phyloP scores from a whole-genome alignment of 1,284 basidiomycete genomes.

The Rhodotorula mucilaginosa region DNA sequence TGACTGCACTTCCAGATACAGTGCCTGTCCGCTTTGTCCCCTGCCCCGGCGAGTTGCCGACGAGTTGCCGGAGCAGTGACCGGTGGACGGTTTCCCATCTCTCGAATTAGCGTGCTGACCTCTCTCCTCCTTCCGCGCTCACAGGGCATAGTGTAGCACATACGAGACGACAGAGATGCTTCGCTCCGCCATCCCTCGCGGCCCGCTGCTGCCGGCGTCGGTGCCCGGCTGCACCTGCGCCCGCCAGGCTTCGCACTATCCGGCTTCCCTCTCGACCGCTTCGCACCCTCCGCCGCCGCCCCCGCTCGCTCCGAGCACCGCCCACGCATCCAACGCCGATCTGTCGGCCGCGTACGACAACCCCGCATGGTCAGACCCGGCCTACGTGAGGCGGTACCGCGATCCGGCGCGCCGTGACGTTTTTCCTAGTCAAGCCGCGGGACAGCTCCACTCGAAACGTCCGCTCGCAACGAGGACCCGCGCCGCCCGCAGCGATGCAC shows the following conservation, averaged over 20 bases:
- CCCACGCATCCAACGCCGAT: background rate
- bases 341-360: constrained; percentile 8
- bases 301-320: constrained; percentile 1
- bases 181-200: constrained; percentile 4
- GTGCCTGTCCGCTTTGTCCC: too few relatives aligned
- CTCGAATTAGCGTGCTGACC: too few relatives aligned
- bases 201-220: background rate
- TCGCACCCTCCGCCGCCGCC: constrained; percentile 3
- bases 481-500: background rate
- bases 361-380: constrained; percentile 36
- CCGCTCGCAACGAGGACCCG: background rate
- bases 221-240: background rate
- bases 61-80: too few relatives aligned
- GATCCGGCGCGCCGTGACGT: constrained; percentile 35
- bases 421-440: background rate
- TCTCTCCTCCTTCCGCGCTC: too few relatives aligned
- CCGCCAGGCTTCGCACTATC: constrained; percentile 18
- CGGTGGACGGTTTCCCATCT: too few relatives aligned
- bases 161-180: constrained; percentile 2
- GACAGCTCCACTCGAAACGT: background rate
- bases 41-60: too few relatives aligned
- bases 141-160: background rate
- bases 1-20: too few relatives aligned
- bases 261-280: constrained; percentile 11
- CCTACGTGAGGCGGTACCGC: constrained; percentile 39